Evolutionary conservation across 2,329 filamentous ascomycete genomes (phyloP).

Genomic region (Trichoderma guizhouense): DNA sequence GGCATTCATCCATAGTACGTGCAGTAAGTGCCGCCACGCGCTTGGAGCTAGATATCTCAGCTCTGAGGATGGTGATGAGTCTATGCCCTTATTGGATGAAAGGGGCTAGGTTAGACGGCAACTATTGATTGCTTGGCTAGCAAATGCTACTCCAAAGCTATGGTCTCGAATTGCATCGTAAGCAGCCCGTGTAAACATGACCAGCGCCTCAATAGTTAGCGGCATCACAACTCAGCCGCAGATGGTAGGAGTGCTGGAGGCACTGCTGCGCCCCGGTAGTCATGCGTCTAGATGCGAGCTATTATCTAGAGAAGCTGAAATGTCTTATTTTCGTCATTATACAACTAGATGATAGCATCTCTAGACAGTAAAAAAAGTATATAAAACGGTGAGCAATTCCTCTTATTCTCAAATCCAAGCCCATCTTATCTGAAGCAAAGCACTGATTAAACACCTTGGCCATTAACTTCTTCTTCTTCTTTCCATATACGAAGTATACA

Average conservation of each 20-base stretch:
- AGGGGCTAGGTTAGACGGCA: background rate
- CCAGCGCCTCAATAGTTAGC: background rate
- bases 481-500: background rate
- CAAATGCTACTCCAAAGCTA: background rate
- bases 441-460: background rate
- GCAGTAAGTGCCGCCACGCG: background rate
- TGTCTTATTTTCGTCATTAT: background rate
- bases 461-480: background rate
- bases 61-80: background rate
- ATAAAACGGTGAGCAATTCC: background rate
- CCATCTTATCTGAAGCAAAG: background rate
- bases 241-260: background rate
- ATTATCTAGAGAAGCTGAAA: background rate
- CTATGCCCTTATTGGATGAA: background rate
- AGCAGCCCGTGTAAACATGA: background rate
- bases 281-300: background rate
- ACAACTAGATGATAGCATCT: background rate
- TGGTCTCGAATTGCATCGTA: background rate
- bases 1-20: slow-evolving; percentile 1
- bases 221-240: background rate
- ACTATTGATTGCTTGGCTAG: background rate
- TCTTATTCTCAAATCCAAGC: background rate
- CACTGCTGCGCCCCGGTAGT: background rate
- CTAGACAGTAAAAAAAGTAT: background rate
- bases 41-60: background rate